Conservation (phyloP, 192 early-diverging fungal species). For the Phlyctochytrium bullatum region DNA sequence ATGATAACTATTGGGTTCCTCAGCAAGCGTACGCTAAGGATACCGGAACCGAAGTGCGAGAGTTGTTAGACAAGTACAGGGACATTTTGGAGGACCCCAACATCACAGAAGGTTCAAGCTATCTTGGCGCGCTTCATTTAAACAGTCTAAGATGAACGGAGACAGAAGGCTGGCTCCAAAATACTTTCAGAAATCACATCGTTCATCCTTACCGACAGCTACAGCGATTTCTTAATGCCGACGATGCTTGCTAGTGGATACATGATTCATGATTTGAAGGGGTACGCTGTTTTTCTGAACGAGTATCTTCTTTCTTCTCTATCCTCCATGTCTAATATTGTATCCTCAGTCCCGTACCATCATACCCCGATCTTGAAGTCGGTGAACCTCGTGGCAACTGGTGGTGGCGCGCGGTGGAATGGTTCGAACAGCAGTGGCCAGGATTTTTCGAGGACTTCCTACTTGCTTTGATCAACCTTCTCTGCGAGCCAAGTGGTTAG, state of each 20-base stretch:
- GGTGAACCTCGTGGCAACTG: neutral
- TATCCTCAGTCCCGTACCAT: neutral
- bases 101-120: neutral
- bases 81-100: neutral
- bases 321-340: no score
- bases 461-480: conserved; percentile 24
- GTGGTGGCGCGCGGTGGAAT: conserved; percentile 27
- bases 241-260: conserved; percentile 29
- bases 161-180: conserved; percentile 2
- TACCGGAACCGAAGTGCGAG: conserved; percentile 18
- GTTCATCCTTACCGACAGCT: conserved; percentile 32
- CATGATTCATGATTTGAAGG: conserved; percentile 23
- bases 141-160: conserved; percentile 1
- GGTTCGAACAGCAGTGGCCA: conserved; percentile 39
- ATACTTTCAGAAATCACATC: conserved; percentile 21
- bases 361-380: neutral
- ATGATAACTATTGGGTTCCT: conserved; percentile 46
- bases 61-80: conserved; percentile 7
- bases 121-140: neutral
- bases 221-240: conserved; percentile 38
- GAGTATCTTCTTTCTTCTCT: no score
- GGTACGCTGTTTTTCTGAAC: no score
- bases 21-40: conserved; percentile 38
- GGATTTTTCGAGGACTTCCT: conserved; percentile 40
- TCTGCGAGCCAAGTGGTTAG: conserved; percentile 2